Percentiles rank a stretch among this genome's conserved stretches.
phyloP scores from a whole-genome alignment of 2,329 filamentous ascomycete species.

The Microcyclosporella mali region DNA sequence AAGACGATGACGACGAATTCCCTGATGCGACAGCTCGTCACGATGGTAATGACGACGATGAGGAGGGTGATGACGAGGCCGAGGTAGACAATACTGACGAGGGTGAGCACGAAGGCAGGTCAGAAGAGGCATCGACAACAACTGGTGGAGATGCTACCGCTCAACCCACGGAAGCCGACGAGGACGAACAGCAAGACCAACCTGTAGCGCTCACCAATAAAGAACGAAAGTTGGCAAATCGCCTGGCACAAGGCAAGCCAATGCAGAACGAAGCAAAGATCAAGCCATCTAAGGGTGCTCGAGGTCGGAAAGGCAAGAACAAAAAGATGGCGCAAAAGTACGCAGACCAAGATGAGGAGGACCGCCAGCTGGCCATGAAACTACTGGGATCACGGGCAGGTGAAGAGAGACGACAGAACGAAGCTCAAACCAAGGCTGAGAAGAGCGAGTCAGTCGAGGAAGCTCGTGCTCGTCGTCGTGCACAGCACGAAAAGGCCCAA shows the following conservation, averaged over 20 bases:
- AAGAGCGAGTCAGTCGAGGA: slow-evolving; percentile 62
- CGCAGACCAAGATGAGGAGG: slow-evolving; percentile 89
- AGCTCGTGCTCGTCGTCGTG: slow-evolving; percentile 64
- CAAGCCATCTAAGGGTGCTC: slow-evolving; percentile 31
- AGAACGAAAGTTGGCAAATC: slow-evolving; percentile 8
- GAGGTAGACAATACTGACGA: slow-evolving; percentile 16
- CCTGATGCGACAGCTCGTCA: slow-evolving; percentile 25
- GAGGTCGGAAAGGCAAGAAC: slow-evolving; percentile 73
- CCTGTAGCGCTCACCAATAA: slow-evolving; percentile 10
- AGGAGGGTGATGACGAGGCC: slow-evolving; percentile 26
- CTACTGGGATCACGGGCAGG: slow-evolving; percentile 74
- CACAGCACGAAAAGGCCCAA: slow-evolving; percentile 73
- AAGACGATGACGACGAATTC: slow-evolving; percentile 23
- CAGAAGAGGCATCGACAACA: slow-evolving; percentile 5
- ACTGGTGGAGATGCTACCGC: slow-evolving; percentile 4
- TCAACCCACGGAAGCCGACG: slow-evolving; percentile 26
- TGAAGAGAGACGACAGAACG: slow-evolving; percentile 61
- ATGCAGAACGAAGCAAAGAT: slow-evolving; percentile 12
- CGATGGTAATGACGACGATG: slow-evolving; percentile 23
- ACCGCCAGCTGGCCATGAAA: slow-evolving; percentile 73
- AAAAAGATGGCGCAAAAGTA: slow-evolving; percentile 89
- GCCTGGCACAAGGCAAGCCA: slow-evolving; percentile 14
- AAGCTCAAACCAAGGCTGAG: slow-evolving; percentile 51
- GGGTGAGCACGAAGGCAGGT: slow-evolving; percentile 1
- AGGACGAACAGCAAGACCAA: slow-evolving; percentile 27